These are phyloP conservation scores for Podospora anserina DNA, from an alignment of 495 filamentous ascomycete genomes.

Conservation along the genomic window DNA sequence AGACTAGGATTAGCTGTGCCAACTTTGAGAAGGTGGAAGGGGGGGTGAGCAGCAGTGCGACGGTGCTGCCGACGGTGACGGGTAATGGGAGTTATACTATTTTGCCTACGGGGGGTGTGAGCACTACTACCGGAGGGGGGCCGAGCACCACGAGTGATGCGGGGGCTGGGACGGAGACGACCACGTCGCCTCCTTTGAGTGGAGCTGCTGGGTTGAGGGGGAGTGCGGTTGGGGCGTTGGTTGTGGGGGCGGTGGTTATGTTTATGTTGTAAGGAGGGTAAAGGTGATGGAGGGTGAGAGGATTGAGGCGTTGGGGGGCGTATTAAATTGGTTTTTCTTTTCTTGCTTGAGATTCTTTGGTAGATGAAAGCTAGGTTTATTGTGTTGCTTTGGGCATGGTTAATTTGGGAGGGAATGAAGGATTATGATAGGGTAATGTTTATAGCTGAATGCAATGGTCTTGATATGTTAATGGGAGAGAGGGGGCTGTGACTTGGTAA, in stretches of 20 bases:
- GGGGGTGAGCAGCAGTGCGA: conserved; percentile 8
- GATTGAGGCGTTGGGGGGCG: conserved; percentile 8
- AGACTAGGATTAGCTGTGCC: conserved; percentile 67
- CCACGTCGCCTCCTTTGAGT: background rate
- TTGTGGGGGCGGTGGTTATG: conserved; percentile 27
- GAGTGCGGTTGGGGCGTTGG: conserved; percentile 17
- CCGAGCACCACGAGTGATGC: conserved; percentile 10
- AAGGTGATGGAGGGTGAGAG: background rate
- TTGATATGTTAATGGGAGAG: too few species aligned
- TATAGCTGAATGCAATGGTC: too few species aligned
- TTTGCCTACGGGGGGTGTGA: background rate
- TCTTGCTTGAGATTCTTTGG: background rate
- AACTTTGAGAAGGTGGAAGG: conserved; percentile 51
- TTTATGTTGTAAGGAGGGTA: conserved; percentile 28
- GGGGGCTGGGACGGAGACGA: background rate
- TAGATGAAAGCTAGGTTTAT: too few species aligned
- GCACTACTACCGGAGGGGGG: background rate
- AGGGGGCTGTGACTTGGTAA: too few species aligned
- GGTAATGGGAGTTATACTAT: background rate
- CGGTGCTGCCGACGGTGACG: background rate
- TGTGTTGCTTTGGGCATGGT: too few species aligned
- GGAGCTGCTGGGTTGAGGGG: conserved; percentile 8
- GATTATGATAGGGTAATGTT: too few species aligned
- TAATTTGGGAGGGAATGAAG: too few species aligned
- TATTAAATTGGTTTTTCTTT: background rate